Percentiles rank a stretch among this genome's conserved stretches.
These are phyloP conservation scores for Spiromastix sp. DNA, from an alignment of 2,329 filamentous ascomycete genomes.

Conservation along the genomic window DNA sequence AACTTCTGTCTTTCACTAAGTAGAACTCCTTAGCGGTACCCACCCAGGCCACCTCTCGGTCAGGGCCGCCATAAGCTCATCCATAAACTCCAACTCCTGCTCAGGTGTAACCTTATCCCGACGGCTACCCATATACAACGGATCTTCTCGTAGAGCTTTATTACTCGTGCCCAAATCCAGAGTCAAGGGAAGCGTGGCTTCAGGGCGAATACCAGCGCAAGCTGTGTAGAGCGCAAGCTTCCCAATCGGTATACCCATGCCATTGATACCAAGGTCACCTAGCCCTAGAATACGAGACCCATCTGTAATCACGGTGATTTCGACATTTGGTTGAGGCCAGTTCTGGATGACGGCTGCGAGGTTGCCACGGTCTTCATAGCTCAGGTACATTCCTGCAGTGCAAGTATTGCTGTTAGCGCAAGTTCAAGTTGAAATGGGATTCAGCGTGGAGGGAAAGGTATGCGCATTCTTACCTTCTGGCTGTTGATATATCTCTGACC, in stretches of 20 bases:
- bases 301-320: conserved; percentile 95
- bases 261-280: conserved; percentile 91
- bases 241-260: conserved; percentile 95
- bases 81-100: conserved; percentile 83
- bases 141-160: conserved; percentile 58
- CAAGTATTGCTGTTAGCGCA: too few relatives aligned
- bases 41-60: conserved; percentile 63
- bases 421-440: too few relatives aligned
- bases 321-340: conserved; percentile 81
- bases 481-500: conserved; percentile 90
- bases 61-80: conserved; percentile 91
- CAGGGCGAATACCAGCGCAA: conserved; percentile 85
- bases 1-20: too few relatives aligned
- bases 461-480: conserved; percentile 65
- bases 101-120: conserved; percentile 66
- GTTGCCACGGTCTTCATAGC: conserved; percentile 85
- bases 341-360: conserved; percentile 82
- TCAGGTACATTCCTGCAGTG: conserved; percentile 68
- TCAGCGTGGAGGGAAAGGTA: too few relatives aligned
- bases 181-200: conserved; percentile 52
- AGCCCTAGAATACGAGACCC: conserved; percentile 85
- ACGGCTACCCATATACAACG: conserved; percentile 85
- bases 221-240: conserved; percentile 93
- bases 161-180: conserved; percentile 56
- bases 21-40: too few relatives aligned